These are phyloP conservation scores for Parathielavia hyrcaniae DNA, from an alignment of 495 filamentous ascomycete species.

Conservation along the genomic window DNA sequence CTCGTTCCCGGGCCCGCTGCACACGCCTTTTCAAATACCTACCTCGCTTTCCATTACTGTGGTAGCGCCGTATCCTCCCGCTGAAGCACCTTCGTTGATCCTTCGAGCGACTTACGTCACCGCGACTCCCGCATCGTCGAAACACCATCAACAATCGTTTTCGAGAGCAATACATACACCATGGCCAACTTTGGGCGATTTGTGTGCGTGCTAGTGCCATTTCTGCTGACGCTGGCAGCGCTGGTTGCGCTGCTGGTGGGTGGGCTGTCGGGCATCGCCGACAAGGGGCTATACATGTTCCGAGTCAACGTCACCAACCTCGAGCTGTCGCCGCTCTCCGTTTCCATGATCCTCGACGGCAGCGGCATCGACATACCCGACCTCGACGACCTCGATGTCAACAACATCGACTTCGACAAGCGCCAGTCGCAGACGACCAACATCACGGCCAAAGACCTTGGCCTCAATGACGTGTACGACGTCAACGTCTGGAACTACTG, in stretches of 20 bases:
- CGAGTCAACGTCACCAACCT: conserved; percentile 53
- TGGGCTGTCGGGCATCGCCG: conserved; percentile 63
- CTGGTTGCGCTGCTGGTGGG: conserved; percentile 68
- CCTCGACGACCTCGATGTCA: background rate
- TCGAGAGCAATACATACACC: conserved; percentile 10
- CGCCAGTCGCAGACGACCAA: conserved; percentile 28
- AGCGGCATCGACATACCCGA: conserved; percentile 15
- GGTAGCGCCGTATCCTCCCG: background rate
- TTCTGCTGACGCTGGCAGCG: conserved; percentile 64
- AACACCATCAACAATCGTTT: background rate
- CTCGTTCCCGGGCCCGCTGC: background rate
- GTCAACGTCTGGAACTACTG: conserved; percentile 88
- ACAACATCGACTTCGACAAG: conserved; percentile 11
- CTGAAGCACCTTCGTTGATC: background rate
- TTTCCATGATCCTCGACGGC: conserved; percentile 21
- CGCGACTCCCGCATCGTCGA: background rate
- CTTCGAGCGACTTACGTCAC: conserved; percentile 3
- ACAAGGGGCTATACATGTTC: conserved; percentile 67
- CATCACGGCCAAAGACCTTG: conserved; percentile 48
- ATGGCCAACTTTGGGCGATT: conserved; percentile 56
- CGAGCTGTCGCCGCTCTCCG: conserved; percentile 33
- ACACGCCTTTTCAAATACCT: background rate
- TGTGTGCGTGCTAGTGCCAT: conserved; percentile 74
- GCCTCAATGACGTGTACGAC: conserved; percentile 70
- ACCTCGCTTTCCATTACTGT: background rate